These are phyloP conservation scores for Salix udensis DNA, from an alignment of 345 rosid species.

Conservation along the genomic window DNA sequence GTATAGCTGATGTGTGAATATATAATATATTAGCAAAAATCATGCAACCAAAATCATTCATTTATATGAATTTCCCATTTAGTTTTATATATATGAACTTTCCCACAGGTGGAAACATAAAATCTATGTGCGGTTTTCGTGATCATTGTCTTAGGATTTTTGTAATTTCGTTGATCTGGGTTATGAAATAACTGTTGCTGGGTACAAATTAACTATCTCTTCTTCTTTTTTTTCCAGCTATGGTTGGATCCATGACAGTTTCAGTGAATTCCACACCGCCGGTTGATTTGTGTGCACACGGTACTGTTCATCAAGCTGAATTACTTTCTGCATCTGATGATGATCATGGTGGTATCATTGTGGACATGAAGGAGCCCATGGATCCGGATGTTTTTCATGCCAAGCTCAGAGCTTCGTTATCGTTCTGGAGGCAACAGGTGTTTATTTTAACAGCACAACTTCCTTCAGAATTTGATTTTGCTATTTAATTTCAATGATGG, in stretches of 20 bases:
- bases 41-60: too few species aligned
- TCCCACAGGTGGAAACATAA: too few species aligned
- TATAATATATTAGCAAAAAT: too few species aligned
- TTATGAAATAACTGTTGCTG: too few species aligned
- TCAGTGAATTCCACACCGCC: neutral
- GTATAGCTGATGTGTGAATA: too few species aligned
- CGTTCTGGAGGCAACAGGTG: conserved; percentile 57
- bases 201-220: neutral
- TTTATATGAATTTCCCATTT: too few species aligned
- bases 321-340: conserved; percentile 48
- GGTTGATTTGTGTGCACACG: conserved; percentile 23
- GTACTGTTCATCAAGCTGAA: conserved; percentile 17
- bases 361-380: conserved; percentile 51
- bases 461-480: too few species aligned
- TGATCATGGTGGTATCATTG: conserved; percentile 52
- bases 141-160: neutral
- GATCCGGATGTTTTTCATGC: conserved; percentile 38
- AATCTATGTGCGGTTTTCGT: too few species aligned
- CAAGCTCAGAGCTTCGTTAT: conserved; percentile 40
- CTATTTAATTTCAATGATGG: too few species aligned
- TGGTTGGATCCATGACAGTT: conserved; percentile 17
- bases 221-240: neutral
- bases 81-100: too few species aligned
- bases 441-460: neutral
- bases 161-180: neutral